phyloP scores from a whole-genome alignment of 352 stramenopile species.

The Phytophthora quininea region DNA sequence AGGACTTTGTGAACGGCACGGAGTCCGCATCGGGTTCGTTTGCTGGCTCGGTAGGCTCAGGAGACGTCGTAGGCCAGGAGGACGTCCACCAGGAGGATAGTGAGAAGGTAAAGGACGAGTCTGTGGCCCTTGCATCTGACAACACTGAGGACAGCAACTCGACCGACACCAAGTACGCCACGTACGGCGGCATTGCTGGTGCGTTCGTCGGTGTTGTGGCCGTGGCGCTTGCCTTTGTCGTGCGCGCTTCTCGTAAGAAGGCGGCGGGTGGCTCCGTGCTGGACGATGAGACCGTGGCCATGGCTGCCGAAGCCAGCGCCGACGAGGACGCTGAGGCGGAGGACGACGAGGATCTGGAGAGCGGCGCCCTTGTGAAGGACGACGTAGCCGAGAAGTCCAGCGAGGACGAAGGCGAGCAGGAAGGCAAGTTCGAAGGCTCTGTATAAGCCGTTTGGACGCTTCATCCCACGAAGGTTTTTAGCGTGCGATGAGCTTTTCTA shows the following conservation, averaged over 20 bases:
- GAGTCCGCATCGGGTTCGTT: constrained; percentile 30
- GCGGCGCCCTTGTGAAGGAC: constrained; percentile 34
- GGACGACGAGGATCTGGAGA: constrained; percentile 40
- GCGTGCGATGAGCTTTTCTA: constrained; percentile 27
- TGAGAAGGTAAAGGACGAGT: constrained; percentile 35
- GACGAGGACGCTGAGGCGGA: constrained; percentile 44
- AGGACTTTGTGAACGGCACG: constrained; percentile 34
- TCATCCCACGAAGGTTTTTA: neutral
- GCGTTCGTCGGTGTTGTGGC: constrained; percentile 38
- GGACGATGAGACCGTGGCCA: constrained; percentile 44
- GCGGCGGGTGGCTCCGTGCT: constrained; percentile 24
- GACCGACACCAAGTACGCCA: constrained; percentile 31
- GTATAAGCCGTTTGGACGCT: constrained; percentile 36
- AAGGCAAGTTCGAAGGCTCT: constrained; percentile 58
- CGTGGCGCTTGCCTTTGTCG: constrained; percentile 35
- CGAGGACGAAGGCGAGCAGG: constrained; percentile 31
- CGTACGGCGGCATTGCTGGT: constrained; percentile 26
- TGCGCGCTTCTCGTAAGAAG: constrained; percentile 34
- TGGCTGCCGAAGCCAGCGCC: constrained; percentile 36
- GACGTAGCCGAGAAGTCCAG: constrained; percentile 21
- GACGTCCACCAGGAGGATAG: constrained; percentile 16
- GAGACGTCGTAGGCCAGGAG: constrained; percentile 5
- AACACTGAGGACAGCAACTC: constrained; percentile 19
- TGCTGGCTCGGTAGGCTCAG: constrained; percentile 8
- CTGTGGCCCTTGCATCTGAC: constrained; percentile 28